Percentiles rank a stretch among this genome's conserved stretches.
phyloP scores from a whole-genome alignment of 306 rosid genomes.

The Acacia acuminata region DNA sequence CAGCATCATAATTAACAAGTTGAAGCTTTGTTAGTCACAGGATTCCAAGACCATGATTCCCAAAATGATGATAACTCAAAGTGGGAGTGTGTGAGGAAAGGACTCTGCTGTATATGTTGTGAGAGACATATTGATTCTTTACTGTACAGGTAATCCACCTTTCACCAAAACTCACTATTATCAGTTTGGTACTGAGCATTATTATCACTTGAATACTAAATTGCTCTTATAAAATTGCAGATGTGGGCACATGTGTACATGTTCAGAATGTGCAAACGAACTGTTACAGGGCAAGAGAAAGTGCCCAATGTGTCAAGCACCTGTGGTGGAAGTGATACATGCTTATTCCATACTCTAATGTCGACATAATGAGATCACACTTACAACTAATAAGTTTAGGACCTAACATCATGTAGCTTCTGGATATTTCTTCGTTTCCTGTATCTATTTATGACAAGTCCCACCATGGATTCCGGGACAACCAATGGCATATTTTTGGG shows the following conservation, averaged over 20 bases:
- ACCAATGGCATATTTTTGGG: slow-evolving; percentile 40
- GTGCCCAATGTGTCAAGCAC: slow-evolving; percentile 98
- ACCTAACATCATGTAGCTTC: slow-evolving; percentile 43
- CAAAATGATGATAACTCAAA: slow-evolving; percentile 55
- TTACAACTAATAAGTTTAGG: slow-evolving; percentile 40
- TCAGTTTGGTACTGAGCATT: not conserved
- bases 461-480: slow-evolving; percentile 22
- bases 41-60: slow-evolving; percentile 41
- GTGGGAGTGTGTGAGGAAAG: slow-evolving; percentile 91
- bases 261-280: slow-evolving; percentile 75
- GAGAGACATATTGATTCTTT: slow-evolving; percentile 81
- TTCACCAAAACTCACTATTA: not conserved
- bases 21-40: slow-evolving; percentile 41
- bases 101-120: slow-evolving; percentile 86
- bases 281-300: slow-evolving; percentile 62
- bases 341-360: slow-evolving; percentile 64
- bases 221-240: slow-evolving; percentile 42
- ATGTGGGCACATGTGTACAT: slow-evolving; percentile 97
- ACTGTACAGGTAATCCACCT: slow-evolving; percentile 71
- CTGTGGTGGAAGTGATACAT: slow-evolving; percentile 87
- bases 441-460: slow-evolving; percentile 37
- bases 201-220: not conserved
- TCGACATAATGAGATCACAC: slow-evolving; percentile 35
- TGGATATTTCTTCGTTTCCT: slow-evolving; percentile 35
- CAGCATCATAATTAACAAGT: not conserved